A percentile compares a stretch with the other conserved stretches of the same genome.
Evolutionary conservation across 495 filamentous ascomycete genomes (phyloP).

Genomic region (Neurospora cerealis): DNA sequence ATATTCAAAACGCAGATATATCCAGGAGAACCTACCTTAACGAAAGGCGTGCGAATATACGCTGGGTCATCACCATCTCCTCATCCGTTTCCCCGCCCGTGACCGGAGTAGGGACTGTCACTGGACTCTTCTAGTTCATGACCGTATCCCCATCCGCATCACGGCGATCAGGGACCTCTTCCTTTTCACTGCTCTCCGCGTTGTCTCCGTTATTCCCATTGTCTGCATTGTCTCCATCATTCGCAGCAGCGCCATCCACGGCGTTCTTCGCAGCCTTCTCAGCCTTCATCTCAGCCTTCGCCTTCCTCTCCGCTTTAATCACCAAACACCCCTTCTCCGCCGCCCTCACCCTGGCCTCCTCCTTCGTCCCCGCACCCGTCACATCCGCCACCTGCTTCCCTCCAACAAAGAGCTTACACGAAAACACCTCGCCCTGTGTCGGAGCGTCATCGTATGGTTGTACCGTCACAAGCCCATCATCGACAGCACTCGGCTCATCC

Average conservation of each 20-base stretch:
- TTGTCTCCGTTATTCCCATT: neutral
- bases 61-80: neutral
- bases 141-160: neutral
- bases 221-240: neutral
- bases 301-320: constrained; percentile 6
- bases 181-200: neutral
- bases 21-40: neutral
- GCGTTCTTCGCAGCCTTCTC: neutral
- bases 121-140: neutral
- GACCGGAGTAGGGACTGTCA: neutral
- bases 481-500: constrained; percentile 40
- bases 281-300: neutral
- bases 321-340: constrained; percentile 38
- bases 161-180: neutral
- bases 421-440: constrained; percentile 18
- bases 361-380: constrained; percentile 34
- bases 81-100: neutral
- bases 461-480: constrained; percentile 3
- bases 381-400: constrained; percentile 35
- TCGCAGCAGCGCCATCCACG: neutral
- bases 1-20: neutral
- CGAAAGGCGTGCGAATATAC: neutral
- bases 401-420: constrained; percentile 43
- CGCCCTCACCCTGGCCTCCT: constrained; percentile 49
- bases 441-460: constrained; percentile 7